Percentiles rank a stretch among this genome's conserved stretches.
phyloP scores from a whole-genome alignment of 345 rosid genomes.

The Turnera subulata region DNA sequence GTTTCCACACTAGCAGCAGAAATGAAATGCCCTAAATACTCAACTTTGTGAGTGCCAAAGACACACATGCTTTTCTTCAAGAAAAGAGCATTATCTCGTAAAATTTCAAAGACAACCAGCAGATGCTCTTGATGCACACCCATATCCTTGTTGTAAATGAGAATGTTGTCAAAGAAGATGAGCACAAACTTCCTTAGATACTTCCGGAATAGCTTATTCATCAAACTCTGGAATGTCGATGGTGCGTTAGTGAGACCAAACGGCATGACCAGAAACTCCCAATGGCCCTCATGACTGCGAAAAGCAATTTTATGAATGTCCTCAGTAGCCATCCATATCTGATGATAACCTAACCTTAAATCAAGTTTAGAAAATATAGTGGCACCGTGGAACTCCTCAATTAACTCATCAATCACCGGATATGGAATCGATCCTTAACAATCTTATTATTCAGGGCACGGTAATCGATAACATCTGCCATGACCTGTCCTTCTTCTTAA shows the following conservation, averaged over 20 bases:
- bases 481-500: neutral
- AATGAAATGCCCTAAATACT: neutral
- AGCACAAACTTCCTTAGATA: neutral
- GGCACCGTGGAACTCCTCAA: neutral
- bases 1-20: rapidly evolving
- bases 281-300: neutral
- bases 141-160: neutral
- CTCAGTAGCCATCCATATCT: neutral
- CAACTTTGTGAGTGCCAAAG: neutral
- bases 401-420: neutral
- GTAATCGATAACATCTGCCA: neutral
- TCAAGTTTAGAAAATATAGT: neutral
- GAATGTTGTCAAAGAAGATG: neutral
- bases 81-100: neutral
- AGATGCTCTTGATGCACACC: neutral
- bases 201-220: neutral
- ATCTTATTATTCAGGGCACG: neutral
- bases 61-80: neutral
- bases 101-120: neutral
- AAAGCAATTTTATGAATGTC: neutral
- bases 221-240: neutral
- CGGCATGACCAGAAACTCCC: neutral
- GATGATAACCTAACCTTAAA: neutral
- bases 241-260: neutral
- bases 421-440: neutral